Evolutionary conservation across 2,329 filamentous ascomycete species (phyloP).

Genomic region (Ceratocystis variospora): DNA sequence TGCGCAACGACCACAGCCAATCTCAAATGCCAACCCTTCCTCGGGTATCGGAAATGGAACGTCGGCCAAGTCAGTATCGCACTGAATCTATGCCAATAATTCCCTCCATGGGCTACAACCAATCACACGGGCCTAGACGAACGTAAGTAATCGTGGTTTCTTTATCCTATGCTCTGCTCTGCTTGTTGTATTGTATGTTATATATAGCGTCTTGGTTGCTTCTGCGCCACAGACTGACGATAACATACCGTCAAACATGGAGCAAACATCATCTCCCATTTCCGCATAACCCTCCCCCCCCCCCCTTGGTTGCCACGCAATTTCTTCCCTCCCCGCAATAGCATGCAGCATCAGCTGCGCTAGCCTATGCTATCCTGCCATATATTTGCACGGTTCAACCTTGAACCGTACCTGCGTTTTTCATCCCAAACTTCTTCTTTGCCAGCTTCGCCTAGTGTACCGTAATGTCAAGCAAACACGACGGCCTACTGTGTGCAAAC

Average conservation of each 20-base stretch:
- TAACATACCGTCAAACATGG: neutral
- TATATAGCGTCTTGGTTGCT: neutral
- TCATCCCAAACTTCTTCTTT: neutral
- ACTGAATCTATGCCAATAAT: constrained; percentile 17
- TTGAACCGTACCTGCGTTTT: neutral
- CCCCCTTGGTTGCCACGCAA: neutral
- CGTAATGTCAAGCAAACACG: neutral
- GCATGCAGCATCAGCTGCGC: neutral
- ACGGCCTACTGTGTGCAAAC: neutral
- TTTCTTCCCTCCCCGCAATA: neutral
- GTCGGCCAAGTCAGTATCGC: constrained; percentile 15
- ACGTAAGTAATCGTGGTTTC: constrained; percentile 13
- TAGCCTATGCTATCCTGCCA: too few species aligned
- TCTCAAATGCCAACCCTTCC: constrained; percentile 13
- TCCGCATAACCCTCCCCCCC: neutral
- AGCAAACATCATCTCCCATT: neutral
- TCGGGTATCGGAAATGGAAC: constrained; percentile 15
- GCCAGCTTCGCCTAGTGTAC: neutral
- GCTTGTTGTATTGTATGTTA: neutral
- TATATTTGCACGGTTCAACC: neutral
- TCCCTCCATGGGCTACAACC: constrained; percentile 12
- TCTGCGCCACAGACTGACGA: neutral
- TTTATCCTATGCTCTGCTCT: too few species aligned
- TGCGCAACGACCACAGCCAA: constrained; percentile 11
- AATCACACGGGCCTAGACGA: constrained; percentile 10